phyloP scores from a whole-genome alignment of 768 basidiomycete genomes.

The Auricularia auricula-judae region DNA sequence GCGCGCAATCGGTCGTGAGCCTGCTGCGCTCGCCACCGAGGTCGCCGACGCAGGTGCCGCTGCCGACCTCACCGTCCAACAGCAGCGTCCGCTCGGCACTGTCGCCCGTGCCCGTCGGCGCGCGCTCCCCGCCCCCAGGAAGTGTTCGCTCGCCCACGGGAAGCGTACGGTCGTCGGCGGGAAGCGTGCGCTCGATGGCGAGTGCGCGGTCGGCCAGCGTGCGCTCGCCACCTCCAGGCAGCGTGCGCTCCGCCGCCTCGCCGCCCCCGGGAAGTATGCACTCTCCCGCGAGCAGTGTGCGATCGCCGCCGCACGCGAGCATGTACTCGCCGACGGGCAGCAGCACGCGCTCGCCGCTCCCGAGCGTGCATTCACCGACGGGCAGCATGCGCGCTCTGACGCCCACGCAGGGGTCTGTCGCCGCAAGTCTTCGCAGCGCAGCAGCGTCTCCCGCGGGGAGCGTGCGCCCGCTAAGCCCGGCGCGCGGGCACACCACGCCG shows the following conservation, averaged over 20 bases:
- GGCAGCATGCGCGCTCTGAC: background rate
- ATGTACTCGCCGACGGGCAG: too few species aligned
- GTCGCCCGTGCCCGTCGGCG: background rate
- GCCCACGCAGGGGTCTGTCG: background rate
- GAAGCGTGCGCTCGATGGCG: too few species aligned
- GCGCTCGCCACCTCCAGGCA: too few species aligned
- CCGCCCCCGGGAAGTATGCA: too few species aligned
- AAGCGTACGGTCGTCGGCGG: too few species aligned
- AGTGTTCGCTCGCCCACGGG: too few species aligned
- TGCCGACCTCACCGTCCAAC: background rate
- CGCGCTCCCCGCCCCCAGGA: too few species aligned
- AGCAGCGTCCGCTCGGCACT: background rate
- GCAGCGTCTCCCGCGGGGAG: background rate
- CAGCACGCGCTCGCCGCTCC: background rate
- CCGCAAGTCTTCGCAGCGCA: background rate
- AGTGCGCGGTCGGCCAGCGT: too few species aligned
- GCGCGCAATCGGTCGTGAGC: background rate
- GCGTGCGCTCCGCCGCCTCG: too few species aligned
- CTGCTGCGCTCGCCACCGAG: background rate
- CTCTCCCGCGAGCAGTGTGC: too few species aligned
- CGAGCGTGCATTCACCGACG: background rate
- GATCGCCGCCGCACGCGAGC: too few species aligned
- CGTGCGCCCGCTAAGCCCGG: background rate
- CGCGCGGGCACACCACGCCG: too few species aligned
- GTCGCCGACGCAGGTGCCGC: background rate